A percentile compares a stretch with the other conserved stretches of the same genome.
phyloP scores from a whole-genome alignment of 2,329 filamentous ascomycete genomes.

The Ambrosiella beaveri region DNA sequence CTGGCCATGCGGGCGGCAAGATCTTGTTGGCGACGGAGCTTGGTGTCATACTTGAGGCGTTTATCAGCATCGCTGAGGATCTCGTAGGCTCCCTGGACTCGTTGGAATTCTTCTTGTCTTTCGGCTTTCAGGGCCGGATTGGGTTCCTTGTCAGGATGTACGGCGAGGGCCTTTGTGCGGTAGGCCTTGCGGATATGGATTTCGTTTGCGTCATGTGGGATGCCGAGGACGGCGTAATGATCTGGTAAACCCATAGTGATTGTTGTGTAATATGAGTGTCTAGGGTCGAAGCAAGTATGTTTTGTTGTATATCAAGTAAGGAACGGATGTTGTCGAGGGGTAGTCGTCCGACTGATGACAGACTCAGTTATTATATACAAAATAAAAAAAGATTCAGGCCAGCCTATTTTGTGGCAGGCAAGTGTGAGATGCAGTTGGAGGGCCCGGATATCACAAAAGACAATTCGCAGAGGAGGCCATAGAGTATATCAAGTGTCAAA shows the following conservation, averaged over 20 bases:
- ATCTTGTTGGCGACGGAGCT: constrained; percentile 26
- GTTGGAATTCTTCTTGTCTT: constrained; percentile 79
- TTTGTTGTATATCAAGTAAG: no score
- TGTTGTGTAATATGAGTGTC: constrained; percentile 10
- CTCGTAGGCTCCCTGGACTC: constrained; percentile 85
- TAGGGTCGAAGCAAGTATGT: no score
- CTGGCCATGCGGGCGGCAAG: constrained; percentile 26
- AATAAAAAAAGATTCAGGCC: no score
- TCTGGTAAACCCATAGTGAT: constrained; percentile 44
- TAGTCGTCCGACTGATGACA: no score
- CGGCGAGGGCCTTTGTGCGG: constrained; percentile 72
- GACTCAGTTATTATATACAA: no score
- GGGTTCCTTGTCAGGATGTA: constrained; percentile 82
- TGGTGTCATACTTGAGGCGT: constrained; percentile 61
- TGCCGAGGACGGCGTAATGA: constrained; percentile 62
- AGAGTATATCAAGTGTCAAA: no score
- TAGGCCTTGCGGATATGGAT: constrained; percentile 62
- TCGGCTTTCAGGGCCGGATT: constrained; percentile 57
- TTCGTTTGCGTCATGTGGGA: constrained; percentile 53
- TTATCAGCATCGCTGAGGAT: constrained; percentile 62
- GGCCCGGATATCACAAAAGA: no score
- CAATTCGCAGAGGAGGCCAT: no score
- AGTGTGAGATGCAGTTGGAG: no score
- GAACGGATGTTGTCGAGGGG: no score
- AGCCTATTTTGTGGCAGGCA: no score